Conservation (phyloP, 148 eudicot species). For the Selenicereus undatus region DNA sequence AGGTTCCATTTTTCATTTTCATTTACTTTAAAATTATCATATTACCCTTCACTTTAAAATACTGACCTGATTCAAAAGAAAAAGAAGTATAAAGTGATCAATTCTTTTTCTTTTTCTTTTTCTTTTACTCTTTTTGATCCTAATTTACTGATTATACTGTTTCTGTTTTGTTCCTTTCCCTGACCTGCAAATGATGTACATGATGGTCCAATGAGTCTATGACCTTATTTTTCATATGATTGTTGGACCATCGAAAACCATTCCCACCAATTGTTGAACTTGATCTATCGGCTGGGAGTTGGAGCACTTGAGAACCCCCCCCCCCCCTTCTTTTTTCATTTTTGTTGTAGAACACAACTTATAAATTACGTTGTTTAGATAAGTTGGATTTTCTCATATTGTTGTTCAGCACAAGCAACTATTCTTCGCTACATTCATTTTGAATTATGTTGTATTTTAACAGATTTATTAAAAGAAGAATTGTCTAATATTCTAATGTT, state of each 20-base stretch:
- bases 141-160: neutral
- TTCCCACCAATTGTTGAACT: neutral
- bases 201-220: neutral
- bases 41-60: neutral
- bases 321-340: no score
- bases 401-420: no score
- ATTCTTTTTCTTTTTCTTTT: neutral
- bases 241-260: neutral
- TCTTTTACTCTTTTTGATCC: neutral
- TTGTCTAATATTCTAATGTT: no score
- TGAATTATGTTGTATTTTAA: no score
- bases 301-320: no score
- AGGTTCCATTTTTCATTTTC: neutral
- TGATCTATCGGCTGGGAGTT: neutral
- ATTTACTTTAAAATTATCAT: neutral
- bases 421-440: no score
- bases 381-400: no score
- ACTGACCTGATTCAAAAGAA: neutral
- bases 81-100: neutral
- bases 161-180: neutral
- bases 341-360: no score
- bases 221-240: neutral
- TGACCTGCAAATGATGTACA: neutral
- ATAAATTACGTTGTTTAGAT: no score
- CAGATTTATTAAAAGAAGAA: no score